phyloP scores from a whole-genome alignment of 2,329 filamentous ascomycete genomes.

The Bipolaris sorokiniana region DNA sequence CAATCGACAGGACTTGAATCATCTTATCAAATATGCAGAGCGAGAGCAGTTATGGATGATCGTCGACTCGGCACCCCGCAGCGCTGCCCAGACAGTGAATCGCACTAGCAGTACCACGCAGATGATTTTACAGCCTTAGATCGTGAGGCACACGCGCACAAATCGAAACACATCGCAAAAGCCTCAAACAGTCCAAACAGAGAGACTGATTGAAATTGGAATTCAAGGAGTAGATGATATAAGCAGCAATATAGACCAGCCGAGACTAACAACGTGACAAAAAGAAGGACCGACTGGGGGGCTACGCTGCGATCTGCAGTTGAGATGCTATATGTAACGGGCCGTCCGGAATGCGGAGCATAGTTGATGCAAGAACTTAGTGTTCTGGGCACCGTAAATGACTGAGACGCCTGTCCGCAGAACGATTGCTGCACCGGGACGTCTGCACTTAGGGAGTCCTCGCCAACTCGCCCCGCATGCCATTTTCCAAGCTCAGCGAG shows the following conservation, averaged over 20 bases:
- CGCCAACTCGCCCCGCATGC: slow-evolving; percentile 6
- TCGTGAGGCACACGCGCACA: background rate
- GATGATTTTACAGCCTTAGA: background rate
- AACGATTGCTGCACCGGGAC: background rate
- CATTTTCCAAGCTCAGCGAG: slow-evolving; percentile 9
- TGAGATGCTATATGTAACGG: background rate
- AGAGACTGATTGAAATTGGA: background rate
- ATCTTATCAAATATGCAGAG: background rate
- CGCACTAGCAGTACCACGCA: background rate
- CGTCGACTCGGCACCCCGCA: background rate
- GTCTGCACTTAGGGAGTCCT: background rate
- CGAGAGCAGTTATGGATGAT: background rate
- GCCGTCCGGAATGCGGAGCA: background rate
- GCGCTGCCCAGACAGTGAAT: background rate
- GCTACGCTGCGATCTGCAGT: background rate
- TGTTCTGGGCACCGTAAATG: background rate
- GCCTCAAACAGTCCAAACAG: background rate
- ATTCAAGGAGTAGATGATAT: background rate
- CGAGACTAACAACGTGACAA: background rate
- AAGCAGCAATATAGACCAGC: background rate
- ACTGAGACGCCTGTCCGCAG: background rate
- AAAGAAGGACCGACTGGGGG: background rate
- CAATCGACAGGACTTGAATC: background rate
- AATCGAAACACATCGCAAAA: background rate
- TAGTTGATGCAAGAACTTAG: background rate